Evolutionary conservation across 371 early-diverging fungal species (phyloP), one percentile per base, ranked within the genome.

Genomic region (Saksenaea oblongispora): DNA sequence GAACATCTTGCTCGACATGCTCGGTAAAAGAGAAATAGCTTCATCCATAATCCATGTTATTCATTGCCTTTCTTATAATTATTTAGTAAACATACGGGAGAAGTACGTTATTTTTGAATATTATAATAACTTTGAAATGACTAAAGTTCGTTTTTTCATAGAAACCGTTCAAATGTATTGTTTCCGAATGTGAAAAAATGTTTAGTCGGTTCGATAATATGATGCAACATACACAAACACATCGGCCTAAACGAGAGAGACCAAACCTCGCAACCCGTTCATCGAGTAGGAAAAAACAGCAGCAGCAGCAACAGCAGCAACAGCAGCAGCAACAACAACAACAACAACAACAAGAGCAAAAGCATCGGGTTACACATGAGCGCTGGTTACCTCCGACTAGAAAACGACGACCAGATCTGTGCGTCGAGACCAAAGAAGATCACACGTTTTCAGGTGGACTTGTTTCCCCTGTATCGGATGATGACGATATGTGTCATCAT

Each of bases 201-300:
- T 86, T 86, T 59, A 83, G 84, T 63, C 74, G 86, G 35, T 86
- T 82, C 58, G 86, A 86, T 71, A 86, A 86, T 66, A 86, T 86
- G 86, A 84, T 86, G 73, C 86, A 86, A 34, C 86, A 86, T 53
- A 84, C 86, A 13, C 86, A 86, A 55, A 86, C 86, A 0, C 86
- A 86, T 44, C 73, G 79, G 24, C 51, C 51, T 3, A 47, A 47
- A 47, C 51, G 51, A 22, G 51, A 47, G 10, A 17, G 51, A 24
- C 51, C 51, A 8, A 17, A 47, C 17, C 22, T 47, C 22, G 24
- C 51, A 5, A 47, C 51, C 17, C 51, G 51, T 22, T 47, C 27
- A 61, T 35, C 18, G 57, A 59, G 27, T 36, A 58, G 39, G 34
- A 57, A 39, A 61, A 5, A 22, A 4, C 31, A 15, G 11, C 41